Evolutionary conservation across 352 stramenopile genomes (phyloP), one percentile per base, ranked within the genome.

Genomic region (Globisporangium paddicum): DNA sequence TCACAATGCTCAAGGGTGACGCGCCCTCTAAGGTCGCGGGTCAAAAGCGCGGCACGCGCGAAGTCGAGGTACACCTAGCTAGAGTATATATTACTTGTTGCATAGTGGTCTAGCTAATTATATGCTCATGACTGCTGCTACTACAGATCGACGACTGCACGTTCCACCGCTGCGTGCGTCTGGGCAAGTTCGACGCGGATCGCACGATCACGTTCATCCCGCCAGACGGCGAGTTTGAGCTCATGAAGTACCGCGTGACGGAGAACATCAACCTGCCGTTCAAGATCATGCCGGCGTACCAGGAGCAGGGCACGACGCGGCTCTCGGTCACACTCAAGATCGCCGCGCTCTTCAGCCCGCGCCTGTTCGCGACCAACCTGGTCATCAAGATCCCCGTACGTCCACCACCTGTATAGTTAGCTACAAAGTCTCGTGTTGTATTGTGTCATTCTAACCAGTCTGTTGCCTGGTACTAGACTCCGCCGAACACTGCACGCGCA

Each of bases 201-300:
- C 79, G 77, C 48, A 93, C 79, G 34, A 99, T 99, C 75, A 98
- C 96, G 35, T 99, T 99, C 72, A 98, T 99, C 63, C 97, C 97
- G 7, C 97, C 96, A 0, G 96, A 99, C 76, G 96, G 97, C 45
- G 96, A 99, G 77, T 99, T 99, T 68, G 96, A 99, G 75, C 78
- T 99, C 47, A 99, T 99, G 97, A 95, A 96, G 73, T 98, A 98
- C 72, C 89, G 93, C 34, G 93, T 98, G 50, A 98, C 90, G 9
- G 96, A 98, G 75, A 98, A 98, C 73, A 97, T 99, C 60, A 98
- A 98, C 70, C 63, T 98, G 45, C 96, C 96, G n/a, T 99, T 99
- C 73, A 89, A 96, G 67, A 93, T 99, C 62, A 98, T 99, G 77
- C 95, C 97, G 18, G 93, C 96, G 38, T 96, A 98, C 52, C 93